Percentiles rank a stretch among this genome's conserved stretches.
Conservation (phyloP, 257 asterid genomes). For the Fraxinus americana region DNA sequence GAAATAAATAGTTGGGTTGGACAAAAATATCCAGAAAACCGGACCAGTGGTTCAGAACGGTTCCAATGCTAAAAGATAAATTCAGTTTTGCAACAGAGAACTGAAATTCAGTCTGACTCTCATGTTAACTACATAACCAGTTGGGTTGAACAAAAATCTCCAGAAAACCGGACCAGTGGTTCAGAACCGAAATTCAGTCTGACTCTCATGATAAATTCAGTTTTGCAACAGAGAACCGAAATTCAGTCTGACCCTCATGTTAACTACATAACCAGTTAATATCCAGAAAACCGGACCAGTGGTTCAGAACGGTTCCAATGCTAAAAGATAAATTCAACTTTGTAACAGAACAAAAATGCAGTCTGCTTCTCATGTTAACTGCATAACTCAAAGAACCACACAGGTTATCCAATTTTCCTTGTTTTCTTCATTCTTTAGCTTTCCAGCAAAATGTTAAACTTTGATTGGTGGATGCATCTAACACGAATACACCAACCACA, state of each 20-base stretch:
- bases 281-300: neutral
- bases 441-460: neutral
- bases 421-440: neutral
- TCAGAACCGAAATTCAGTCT: neutral
- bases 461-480: neutral
- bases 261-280: neutral
- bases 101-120: too few species aligned
- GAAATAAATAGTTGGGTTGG: neutral
- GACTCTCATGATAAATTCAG: too few species aligned
- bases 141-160: neutral
- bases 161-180: neutral
- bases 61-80: slow-evolving; percentile 1
- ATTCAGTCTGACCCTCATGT: neutral
- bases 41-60: neutral
- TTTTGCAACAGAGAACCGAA: neutral
- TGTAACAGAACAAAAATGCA: neutral
- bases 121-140: neutral
- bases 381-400: neutral
- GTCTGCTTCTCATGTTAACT: neutral
- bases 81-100: neutral
- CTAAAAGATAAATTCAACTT: slow-evolving; percentile 3
- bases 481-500: neutral
- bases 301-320: neutral
- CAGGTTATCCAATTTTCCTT: neutral
- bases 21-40: neutral